Percentiles rank a stretch among this genome's conserved stretches.
phyloP scores from a whole-genome alignment of 2,329 filamentous ascomycete species.

The Escovopsis weberi region DNA sequence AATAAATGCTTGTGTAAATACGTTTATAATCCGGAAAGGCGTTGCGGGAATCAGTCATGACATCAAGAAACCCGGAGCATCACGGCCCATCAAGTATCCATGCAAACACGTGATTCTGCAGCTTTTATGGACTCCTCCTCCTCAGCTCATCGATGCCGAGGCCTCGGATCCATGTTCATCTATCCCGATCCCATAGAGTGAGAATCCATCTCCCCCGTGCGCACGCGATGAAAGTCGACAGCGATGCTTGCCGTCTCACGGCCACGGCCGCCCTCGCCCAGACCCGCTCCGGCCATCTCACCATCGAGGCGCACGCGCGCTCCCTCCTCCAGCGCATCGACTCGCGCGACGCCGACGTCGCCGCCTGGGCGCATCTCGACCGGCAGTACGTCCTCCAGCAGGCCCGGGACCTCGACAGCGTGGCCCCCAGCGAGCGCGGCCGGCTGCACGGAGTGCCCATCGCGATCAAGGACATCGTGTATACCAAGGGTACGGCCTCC shows the following conservation, averaged over 20 bases:
- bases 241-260: conserved; percentile 6
- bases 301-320: conserved; percentile 32
- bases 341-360: conserved; percentile 27
- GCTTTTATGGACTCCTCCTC: no score
- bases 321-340: conserved; percentile 32
- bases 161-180: no score
- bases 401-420: conserved; percentile 33
- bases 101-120: no score
- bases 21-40: no score
- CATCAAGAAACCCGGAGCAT: no score
- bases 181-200: no score
- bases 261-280: conserved; percentile 4
- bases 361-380: conserved; percentile 36
- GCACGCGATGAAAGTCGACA: conserved; percentile 1
- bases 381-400: conserved; percentile 31
- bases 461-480: conserved; percentile 47
- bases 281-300: conserved; percentile 11
- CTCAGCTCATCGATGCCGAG: no score
- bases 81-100: no score
- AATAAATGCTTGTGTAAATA: no score
- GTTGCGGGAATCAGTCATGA: no score
- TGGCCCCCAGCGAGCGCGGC: conserved; percentile 33
- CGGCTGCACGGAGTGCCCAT: conserved; percentile 42
- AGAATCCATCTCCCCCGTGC: no score
- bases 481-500: conserved; percentile 29